Evolutionary conservation across 2,329 filamentous ascomycete species (phyloP).

Genomic region (Grosmannia huntii): DNA sequence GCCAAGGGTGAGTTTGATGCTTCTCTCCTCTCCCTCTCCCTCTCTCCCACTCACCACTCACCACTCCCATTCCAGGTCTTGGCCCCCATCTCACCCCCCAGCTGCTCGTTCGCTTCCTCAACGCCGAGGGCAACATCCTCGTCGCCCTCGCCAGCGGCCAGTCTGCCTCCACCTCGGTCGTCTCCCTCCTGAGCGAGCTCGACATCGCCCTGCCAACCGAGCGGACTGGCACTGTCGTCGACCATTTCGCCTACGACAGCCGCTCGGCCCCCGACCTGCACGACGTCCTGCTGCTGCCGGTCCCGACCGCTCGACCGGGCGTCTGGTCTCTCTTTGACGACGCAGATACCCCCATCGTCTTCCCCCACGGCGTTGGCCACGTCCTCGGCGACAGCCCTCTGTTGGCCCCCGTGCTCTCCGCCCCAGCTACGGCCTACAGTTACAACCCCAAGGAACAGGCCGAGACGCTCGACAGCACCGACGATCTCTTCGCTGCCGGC

Average conservation of each 20-base stretch:
- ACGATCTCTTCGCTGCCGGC: conserved; percentile 65
- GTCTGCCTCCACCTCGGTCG: conserved; percentile 58
- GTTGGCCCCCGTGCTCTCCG: conserved; percentile 69
- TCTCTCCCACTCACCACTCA: neutral
- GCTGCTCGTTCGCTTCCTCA: conserved; percentile 79
- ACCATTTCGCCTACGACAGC: conserved; percentile 90
- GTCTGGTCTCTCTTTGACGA: conserved; percentile 65
- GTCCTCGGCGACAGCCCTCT: conserved; percentile 66
- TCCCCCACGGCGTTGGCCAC: conserved; percentile 72
- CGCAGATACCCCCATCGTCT: conserved; percentile 48
- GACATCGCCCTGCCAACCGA: conserved; percentile 81
- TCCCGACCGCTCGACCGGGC: conserved; percentile 47
- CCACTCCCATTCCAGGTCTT: conserved; percentile 45
- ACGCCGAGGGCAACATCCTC: conserved; percentile 80
- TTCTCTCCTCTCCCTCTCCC: neutral
- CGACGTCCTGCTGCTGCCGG: conserved; percentile 71
- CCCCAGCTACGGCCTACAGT: conserved; percentile 75
- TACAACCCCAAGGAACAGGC: conserved; percentile 86
- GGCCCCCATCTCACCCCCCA: conserved; percentile 81
- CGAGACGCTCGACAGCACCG: conserved; percentile 53
- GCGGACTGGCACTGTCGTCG: conserved; percentile 73
- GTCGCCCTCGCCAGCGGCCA: conserved; percentile 65
- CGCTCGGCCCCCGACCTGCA: conserved; percentile 67
- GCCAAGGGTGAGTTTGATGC: conserved; percentile 54
- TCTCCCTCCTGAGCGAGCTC: conserved; percentile 71